Evolutionary conservation across 139 green algal genomes (phyloP), one percentile per base, ranked within the genome.

Genomic region (Ostreobium quekettii): DNA sequence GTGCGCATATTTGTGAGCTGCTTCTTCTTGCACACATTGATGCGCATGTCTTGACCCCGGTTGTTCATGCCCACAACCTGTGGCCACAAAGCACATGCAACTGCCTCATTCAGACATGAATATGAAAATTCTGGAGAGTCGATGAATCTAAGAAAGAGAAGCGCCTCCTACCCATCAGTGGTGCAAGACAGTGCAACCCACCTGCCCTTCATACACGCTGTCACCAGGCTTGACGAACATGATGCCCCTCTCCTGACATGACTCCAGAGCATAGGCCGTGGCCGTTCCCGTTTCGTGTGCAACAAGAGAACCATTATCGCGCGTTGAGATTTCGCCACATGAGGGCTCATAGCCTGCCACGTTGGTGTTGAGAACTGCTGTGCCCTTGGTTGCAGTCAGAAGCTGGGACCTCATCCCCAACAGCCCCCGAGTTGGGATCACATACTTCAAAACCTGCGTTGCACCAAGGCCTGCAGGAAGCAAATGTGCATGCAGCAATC

Each of bases 11-110:
- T 96, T 48, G 89, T 98, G 24, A 89, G 77, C 36, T 80, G 78
- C 89, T 99, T 99, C 71, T 83, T 83, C 81, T 99, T 99, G 90
- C 89, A 97, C 0, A 92, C 83, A 73, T 99, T 99, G 59, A 99
- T 75, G 67, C 90, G 86, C 28, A 99, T 83, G 79, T 99, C 95
- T 0, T 88, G 91, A 1, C 73, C 71, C 53, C 95, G 87, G 75
- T 96, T 87, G 83, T 98, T 90, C 73, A 98, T 88, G 47, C 95
- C 95, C 2, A 99, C 76, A 15, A 92, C 84, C 76, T 86, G 71
- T 2, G 24, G 19, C 42, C 42, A 53, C 42, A 53, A 53, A 53
- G 19, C 42, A 26, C 42, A 53, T 53, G 42, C 15, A 53, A 53
- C 42, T 53, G 19, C 42, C 11, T 19, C 66, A 66, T 22, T 7